phyloP scores from a whole-genome alignment of 768 basidiomycete species.

The Tricholoma furcatifolium region DNA sequence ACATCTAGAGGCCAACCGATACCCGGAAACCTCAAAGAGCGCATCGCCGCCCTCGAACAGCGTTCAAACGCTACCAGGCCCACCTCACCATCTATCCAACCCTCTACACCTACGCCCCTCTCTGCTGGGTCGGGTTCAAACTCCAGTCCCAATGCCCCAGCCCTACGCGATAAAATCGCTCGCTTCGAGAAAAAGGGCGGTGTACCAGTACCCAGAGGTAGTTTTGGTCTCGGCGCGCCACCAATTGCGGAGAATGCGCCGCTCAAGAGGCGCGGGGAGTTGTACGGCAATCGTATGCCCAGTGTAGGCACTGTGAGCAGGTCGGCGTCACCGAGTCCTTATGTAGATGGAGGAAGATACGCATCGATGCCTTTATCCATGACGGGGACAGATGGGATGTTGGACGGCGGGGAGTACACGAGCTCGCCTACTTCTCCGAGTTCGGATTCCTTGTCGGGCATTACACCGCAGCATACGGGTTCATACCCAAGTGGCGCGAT shows the following conservation, averaged over 20 bases:
- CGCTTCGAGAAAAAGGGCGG: constrained; percentile 80
- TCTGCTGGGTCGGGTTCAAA: constrained; percentile 20
- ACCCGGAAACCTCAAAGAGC: constrained; percentile 68
- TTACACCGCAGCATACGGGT: constrained; percentile 11
- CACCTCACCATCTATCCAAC: constrained; percentile 23
- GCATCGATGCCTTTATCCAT: constrained; percentile 28
- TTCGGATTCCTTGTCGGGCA: constrained; percentile 22
- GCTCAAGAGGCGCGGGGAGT: constrained; percentile 55
- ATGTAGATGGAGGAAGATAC: constrained; percentile 20
- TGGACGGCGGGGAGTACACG: constrained; percentile 22
- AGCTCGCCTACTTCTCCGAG: constrained; percentile 29
- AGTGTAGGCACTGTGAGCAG: constrained; percentile 32
- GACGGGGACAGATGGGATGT: constrained; percentile 7
- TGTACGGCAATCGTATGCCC: constrained; percentile 76
- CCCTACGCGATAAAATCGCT: constrained; percentile 68
- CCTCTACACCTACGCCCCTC: constrained; percentile 20
- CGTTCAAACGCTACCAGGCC: constrained; percentile 33
- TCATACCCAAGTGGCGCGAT: background rate
- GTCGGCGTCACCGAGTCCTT: constrained; percentile 16
- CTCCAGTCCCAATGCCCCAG: constrained; percentile 23
- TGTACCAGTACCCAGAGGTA: constrained; percentile 70
- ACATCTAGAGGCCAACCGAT: constrained; percentile 30
- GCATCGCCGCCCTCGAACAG: constrained; percentile 81
- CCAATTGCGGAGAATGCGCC: constrained; percentile 46
- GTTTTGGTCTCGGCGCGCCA: constrained; percentile 68